Conservation (phyloP, 768 basidiomycete species). For the Pulveroboletus frians region DNA sequence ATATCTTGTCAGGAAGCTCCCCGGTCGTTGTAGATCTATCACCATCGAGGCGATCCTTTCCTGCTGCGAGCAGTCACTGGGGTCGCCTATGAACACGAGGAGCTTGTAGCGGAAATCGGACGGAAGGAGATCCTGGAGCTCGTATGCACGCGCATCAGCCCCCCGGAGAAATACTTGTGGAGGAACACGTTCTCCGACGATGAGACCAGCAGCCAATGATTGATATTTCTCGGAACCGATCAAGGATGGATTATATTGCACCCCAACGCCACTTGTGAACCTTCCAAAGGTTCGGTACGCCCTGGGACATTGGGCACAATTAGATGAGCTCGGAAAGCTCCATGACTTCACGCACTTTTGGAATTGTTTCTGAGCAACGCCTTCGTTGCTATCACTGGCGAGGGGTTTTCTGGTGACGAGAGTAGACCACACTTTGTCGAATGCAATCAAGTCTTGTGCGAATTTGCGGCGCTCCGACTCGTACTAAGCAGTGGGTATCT, state of each 20-base stretch:
- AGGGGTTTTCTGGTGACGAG: constrained; percentile 50
- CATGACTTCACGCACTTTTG: constrained; percentile 28
- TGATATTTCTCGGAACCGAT: constrained; percentile 34
- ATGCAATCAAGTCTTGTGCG: constrained; percentile 50
- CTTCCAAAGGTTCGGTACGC: constrained; percentile 41
- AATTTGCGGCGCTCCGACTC: constrained; percentile 49
- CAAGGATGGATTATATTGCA: constrained; percentile 42
- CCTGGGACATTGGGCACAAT: constrained; percentile 19
- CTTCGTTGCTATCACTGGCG: constrained; percentile 32
- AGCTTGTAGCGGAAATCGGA: constrained; percentile 47
- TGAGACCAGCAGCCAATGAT: constrained; percentile 34
- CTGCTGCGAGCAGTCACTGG: constrained; percentile 17
- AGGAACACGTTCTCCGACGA: constrained; percentile 45
- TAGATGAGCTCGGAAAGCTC: background rate
- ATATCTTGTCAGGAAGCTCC: constrained; percentile 26
- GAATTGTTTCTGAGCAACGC: constrained; percentile 40
- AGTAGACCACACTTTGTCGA: constrained; percentile 47
- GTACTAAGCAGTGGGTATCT: constrained; percentile 32
- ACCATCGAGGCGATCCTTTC: constrained; percentile 26
- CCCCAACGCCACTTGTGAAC: constrained; percentile 44
- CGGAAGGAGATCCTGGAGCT: constrained; percentile 47
- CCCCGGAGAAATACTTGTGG: constrained; percentile 44
- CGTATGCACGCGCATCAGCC: constrained; percentile 41
- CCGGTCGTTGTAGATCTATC: constrained; percentile 19
- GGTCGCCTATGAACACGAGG: constrained; percentile 41